Base-by-base conservation (phyloP, 2,329 filamentous ascomycete species). In the Podosphaera xanthii region DNA sequence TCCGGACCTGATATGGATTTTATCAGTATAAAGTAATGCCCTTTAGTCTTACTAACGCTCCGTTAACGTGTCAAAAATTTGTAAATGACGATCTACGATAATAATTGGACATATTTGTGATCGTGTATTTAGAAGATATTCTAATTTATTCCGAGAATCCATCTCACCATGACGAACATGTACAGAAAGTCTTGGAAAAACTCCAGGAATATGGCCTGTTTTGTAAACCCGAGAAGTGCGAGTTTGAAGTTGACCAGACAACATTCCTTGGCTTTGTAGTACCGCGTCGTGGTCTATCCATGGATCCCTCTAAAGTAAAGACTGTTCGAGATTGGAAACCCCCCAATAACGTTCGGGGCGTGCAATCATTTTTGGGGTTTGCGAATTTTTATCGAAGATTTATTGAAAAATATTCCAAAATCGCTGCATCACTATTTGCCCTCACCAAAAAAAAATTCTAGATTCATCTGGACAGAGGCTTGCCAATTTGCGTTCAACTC, bases 331-430 rank as follows among this genome's bases (percentile, higher is more conserved):
- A 58, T n/a, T 58, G 40, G 40, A 50, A 34, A 31, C 42, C 44
- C 34, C 30, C 34, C 14, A 50, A 2, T 8, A 30, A 31, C 36
- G 42, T 58, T 49, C 22, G 46, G 31, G 57, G 46, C 7, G 38
- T 50, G 2, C 46, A 58, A 49, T 58, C 31, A 8, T 58, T 58
- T 38, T 50, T 58, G 31, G 57, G 57, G 38, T 52, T 58, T 30
- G 44, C 46, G 5, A 58, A 48, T 31, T 58, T 58, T 34, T 58
- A 58, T 34, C 22, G 22, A 22, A 22, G 22, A 22, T 22, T 22
- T 22, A 22, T 22, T 22, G 22, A 22, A 22, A 22, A 22, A 22
- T 22, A 22, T 22, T 22, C 22, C 22, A 22, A 22, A 22, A 22
- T 22, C 22, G 22, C 22, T 22, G 22, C 22, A 22, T 22, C 22